Evolutionary conservation across 78 protist genomes (phyloP).

Genomic region (Trichosphaerium sp.): DNA sequence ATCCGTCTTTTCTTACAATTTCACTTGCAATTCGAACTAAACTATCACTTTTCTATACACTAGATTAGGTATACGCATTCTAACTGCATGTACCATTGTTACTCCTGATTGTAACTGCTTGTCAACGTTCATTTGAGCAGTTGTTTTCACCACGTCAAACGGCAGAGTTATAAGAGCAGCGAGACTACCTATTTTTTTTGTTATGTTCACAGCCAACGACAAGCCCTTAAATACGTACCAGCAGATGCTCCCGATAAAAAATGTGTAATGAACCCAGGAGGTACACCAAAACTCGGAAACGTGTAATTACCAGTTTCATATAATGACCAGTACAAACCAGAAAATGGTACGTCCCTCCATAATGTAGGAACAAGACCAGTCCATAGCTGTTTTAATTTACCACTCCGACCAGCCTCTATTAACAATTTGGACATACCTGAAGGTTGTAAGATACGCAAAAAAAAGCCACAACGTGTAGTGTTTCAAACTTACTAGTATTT

Average conservation of each 20-base stretch:
- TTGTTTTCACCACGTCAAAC: conserved; percentile 64
- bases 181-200: conserved; percentile 14
- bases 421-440: neutral
- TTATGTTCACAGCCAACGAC: neutral
- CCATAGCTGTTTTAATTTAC: conserved; percentile 57
- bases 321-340: conserved; percentile 63
- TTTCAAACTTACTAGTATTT: neutral
- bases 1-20: conserved; percentile 31
- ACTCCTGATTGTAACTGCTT: neutral
- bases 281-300: neutral
- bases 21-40: neutral
- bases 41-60: no score
- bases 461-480: neutral
- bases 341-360: conserved; percentile 61
- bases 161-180: conserved; percentile 63
- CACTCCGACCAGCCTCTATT: conserved; percentile 8
- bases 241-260: conserved; percentile 48
- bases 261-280: conserved; percentile 15
- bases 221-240: neutral
- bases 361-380: conserved; percentile 58
- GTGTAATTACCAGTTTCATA: conserved; percentile 21
- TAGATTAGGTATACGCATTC: neutral
- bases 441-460: neutral
- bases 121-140: conserved; percentile 39
- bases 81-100: neutral